Evolutionary conservation across 306 rosid genomes (phyloP).

Genomic region (Glycine latifolia): DNA sequence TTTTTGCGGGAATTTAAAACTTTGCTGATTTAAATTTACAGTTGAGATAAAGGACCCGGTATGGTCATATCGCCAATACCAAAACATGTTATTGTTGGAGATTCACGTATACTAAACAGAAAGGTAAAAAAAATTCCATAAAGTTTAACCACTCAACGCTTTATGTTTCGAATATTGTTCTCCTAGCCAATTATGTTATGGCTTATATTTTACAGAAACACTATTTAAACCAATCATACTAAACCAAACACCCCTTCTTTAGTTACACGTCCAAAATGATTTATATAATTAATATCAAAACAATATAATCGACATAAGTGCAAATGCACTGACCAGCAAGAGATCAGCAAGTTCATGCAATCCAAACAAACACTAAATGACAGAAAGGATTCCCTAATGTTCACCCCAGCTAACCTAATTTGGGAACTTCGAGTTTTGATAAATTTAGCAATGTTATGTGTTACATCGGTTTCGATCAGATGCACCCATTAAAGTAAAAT

Average conservation of each 20-base stretch:
- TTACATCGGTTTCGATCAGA: conserved; percentile 5
- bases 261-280: not conserved
- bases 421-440: conserved; percentile 20
- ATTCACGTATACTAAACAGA: not conserved
- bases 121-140: not conserved
- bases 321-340: not conserved
- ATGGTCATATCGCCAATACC: not conserved
- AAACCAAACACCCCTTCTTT: not conserved
- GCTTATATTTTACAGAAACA: conserved; percentile 1
- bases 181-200: not conserved
- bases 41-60: not conserved
- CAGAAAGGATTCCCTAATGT: not conserved
- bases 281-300: not conserved
- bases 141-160: not conserved
- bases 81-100: not conserved
- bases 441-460: conserved; percentile 23
- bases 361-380: conserved; percentile 16
- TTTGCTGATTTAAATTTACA: not conserved
- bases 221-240: not conserved
- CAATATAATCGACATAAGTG: not conserved
- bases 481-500: not conserved
- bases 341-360: conserved; percentile 11
- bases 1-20: not conserved
- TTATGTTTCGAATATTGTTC: not conserved
- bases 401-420: not conserved